Conservation (phyloP, 768 basidiomycete species). For the Candolleomyces eurysporus region DNA sequence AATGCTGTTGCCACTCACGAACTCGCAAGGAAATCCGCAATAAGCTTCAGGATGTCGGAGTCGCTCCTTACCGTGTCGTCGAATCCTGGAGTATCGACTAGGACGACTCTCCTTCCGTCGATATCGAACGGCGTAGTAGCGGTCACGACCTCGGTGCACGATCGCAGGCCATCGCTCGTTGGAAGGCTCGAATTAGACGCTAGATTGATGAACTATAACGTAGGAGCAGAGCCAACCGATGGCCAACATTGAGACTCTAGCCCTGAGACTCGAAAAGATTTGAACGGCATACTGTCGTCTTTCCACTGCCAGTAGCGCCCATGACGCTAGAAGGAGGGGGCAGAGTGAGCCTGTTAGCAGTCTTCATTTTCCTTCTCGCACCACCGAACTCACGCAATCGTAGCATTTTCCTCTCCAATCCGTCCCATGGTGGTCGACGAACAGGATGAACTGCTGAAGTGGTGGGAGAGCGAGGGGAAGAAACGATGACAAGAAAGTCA, state of each 20-base stretch:
- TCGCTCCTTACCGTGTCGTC: conserved; percentile 52
- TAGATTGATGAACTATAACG: conserved; percentile 49
- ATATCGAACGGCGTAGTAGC: conserved; percentile 40
- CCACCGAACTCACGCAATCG: background rate
- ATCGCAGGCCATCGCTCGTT: conserved; percentile 45
- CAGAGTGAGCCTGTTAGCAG: background rate
- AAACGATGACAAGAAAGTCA: no score
- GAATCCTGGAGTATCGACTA: conserved; percentile 66
- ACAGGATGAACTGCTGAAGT: no score
- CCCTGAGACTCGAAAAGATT: background rate
- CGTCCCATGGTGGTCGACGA: background rate
- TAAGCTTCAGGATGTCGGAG: conserved; percentile 46
- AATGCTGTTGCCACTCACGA: conserved; percentile 21
- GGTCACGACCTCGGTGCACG: conserved; percentile 50
- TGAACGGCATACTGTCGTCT: conserved; percentile 24
- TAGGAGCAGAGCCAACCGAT: background rate
- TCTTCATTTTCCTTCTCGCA: background rate
- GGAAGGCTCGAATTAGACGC: conserved; percentile 47
- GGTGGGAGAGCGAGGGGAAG: no score
- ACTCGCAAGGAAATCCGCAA: conserved; percentile 38
- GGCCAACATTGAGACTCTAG: conserved; percentile 10
- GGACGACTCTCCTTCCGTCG: conserved; percentile 37
- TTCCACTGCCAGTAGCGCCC: conserved; percentile 41
- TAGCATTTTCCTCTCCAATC: background rate
- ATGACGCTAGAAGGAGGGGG: conserved; percentile 25